A percentile compares a stretch with the other conserved stretches of the same genome.
phyloP scores from a whole-genome alignment of 83 land plant species.

The Thuja plicata region DNA sequence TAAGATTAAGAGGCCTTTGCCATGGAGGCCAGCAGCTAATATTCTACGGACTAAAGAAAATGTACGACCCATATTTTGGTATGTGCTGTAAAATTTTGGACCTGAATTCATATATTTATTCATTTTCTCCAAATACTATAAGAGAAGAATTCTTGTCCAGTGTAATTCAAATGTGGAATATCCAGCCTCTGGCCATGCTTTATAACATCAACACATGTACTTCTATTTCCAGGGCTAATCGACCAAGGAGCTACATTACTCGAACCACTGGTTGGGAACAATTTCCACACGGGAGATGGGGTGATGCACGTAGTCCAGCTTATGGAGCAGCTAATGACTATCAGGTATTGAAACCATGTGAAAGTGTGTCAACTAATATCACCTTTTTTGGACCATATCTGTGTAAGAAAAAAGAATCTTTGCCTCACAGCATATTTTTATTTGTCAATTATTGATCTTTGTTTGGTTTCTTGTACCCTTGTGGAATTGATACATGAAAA shows the following conservation, averaged over 20 bases:
- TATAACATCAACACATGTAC: neutral
- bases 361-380: neutral
- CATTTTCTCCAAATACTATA: neutral
- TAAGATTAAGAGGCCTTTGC: slow-evolving; percentile 73
- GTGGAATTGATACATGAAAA: neutral
- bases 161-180: neutral
- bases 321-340: slow-evolving; percentile 86
- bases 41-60: slow-evolving; percentile 77
- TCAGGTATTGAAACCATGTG: slow-evolving; percentile 55
- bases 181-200: neutral
- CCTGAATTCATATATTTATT: too few relatives aligned
- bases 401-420: neutral
- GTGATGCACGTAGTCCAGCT: slow-evolving; percentile 82
- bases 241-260: slow-evolving; percentile 92
- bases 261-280: slow-evolving; percentile 89
- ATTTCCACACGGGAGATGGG: slow-evolving; percentile 90
- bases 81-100: slow-evolving; percentile 14
- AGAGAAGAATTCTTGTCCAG: neutral
- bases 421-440: neutral
- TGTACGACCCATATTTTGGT: slow-evolving; percentile 98
- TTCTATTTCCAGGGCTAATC: slow-evolving; percentile 76
- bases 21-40: slow-evolving; percentile 95
- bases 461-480: neutral
- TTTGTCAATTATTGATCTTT: neutral
- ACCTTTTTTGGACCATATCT: neutral